Percentiles rank a stretch among this genome's conserved stretches.
These are phyloP conservation scores for Globisporangium heterothallicum DNA, from an alignment of 352 stramenopile genomes.

Conservation along the genomic window DNA sequence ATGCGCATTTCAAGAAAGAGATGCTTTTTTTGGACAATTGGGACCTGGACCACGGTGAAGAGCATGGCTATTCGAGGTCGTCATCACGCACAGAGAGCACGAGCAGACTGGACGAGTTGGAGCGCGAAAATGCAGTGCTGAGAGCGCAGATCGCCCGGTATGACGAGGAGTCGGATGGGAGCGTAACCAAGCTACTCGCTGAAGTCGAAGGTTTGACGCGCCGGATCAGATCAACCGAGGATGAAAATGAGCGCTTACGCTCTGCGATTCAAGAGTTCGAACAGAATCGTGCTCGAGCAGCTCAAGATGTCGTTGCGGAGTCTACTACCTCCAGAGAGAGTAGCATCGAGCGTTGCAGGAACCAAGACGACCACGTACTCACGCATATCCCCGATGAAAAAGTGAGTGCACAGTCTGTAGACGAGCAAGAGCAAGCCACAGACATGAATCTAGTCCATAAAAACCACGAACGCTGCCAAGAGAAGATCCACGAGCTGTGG, in stretches of 20 bases:
- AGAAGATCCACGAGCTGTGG: conserved; percentile 69
- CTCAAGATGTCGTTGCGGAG: background rate
- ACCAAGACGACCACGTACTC: conserved; percentile 4
- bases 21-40: conserved; percentile 9
- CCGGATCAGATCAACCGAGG: background rate
- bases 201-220: conserved; percentile 13
- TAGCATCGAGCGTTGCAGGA: conserved; percentile 2
- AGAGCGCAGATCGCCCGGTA: conserved; percentile 3
- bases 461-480: conserved; percentile 47
- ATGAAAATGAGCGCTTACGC: conserved; percentile 7
- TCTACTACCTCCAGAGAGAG: background rate
- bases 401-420: background rate
- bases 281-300: background rate
- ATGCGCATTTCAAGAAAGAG: conserved; percentile 2
- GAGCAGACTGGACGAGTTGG: conserved; percentile 2
- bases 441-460: conserved; percentile 1
- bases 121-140: conserved; percentile 9
- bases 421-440: background rate
- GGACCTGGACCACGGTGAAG: background rate
- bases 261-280: background rate
- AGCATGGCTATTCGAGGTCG: background rate
- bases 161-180: background rate
- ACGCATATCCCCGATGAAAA: background rate
- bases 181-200: conserved; percentile 4
- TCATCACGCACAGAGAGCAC: background rate